Base-by-base conservation (phyloP, 192 early-diverging fungal genomes). In the Podila verticillata region DNA sequence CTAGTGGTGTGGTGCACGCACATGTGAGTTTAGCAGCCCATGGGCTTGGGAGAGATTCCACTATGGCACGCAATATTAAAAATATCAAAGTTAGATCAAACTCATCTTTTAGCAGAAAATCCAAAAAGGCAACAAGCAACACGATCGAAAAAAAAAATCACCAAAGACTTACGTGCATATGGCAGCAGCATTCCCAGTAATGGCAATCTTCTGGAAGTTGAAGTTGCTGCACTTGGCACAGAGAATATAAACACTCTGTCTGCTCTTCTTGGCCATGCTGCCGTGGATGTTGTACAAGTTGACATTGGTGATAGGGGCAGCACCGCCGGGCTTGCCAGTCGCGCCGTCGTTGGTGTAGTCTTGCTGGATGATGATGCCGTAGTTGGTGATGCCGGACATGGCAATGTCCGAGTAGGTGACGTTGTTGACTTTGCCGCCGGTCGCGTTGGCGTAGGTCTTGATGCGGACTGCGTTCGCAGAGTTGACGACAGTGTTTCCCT, bases 401-500 rank as follows among this genome's bases (percentile, higher is more conserved):
- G 63, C 70, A 68, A 84, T 82, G 34, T 88, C 73, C 35, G 69
- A 32, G 66, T 84, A 88, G 34, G 72, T 80, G 56, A 88, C 69
- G 59, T 89, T 83, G 62, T 71, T 68, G 51, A 88, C 87, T 20
- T 26, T 66, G 58, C 69, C 78, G 34, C 82, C 82, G 47, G 59
- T 87, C 22, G 78, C 87, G 57, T 80, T 71, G 54, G 68, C 61
- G 48, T 75, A 75, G 5, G 87, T 82, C 73, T 88, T 88, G 77
- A 88, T 86, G 56, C 87, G 85, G 44, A 88, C 82, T 63, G 75
- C 84, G 31, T 85, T 85, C 31, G 65, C 64, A 24, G 73, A 75
- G 54, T 80, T 81, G 17, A 57, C 66, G 28, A 83, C 65, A 4
- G 70, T 78, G 54, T 61, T 75, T 65, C 70, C 60, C 8, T 22